phyloP scores from a whole-genome alignment of 208 protist genomes.

The Wallacemonas rigidus region DNA sequence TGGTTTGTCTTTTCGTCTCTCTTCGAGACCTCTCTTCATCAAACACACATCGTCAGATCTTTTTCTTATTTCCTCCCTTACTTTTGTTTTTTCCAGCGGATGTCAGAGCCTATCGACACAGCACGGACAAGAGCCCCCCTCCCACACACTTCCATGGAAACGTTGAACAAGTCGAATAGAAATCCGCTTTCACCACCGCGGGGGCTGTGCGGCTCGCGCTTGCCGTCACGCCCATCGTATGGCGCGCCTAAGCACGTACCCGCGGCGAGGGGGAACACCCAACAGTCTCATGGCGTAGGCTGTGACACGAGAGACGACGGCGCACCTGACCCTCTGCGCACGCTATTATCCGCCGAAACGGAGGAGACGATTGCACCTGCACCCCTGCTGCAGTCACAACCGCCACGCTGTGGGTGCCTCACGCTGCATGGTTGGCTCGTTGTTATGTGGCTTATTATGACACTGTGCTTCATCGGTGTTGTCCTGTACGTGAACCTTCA shows the following conservation, averaged over 20 bases:
- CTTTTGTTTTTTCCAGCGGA: background rate
- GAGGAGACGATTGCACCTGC: background rate
- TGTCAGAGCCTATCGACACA: no score
- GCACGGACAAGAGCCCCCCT: background rate
- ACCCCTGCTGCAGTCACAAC: background rate
- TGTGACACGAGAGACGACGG: background rate
- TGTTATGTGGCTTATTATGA: conserved; percentile 15
- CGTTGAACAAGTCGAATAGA: background rate
- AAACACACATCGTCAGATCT: background rate
- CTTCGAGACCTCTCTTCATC: no score
- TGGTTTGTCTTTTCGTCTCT: no score
- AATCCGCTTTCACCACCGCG: background rate
- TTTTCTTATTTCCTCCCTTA: conserved; percentile 3
- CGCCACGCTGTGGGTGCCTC: background rate
- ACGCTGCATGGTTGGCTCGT: background rate
- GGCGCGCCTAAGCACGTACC: no score
- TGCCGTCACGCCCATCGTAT: background rate
- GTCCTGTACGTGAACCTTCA: conserved; percentile 29
- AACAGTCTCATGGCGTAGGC: no score
- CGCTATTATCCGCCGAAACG: background rate
- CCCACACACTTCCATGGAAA: background rate
- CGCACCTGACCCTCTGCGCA: background rate
- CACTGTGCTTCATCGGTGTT: conserved; percentile 20
- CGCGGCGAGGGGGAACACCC: no score
- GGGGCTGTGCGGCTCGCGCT: background rate